Conservation (phyloP, 1,284 basidiomycete species). For the Gomphus sp. region DNA sequence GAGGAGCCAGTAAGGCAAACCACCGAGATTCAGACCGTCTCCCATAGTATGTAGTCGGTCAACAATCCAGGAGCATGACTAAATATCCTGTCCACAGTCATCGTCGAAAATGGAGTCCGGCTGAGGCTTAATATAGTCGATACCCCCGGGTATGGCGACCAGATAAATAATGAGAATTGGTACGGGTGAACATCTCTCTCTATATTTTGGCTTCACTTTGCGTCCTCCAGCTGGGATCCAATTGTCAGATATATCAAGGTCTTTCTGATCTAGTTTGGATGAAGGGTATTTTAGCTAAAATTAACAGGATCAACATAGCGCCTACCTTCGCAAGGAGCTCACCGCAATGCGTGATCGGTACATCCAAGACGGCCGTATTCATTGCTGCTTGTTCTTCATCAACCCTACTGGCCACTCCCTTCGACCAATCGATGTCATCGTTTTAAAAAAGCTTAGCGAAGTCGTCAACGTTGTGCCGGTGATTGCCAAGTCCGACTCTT, state of each 20-base stretch:
- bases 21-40: slow-evolving; percentile 92
- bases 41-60: slow-evolving; percentile 64
- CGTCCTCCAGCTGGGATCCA: slow-evolving; percentile 79
- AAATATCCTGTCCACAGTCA: slow-evolving; percentile 46
- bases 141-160: slow-evolving; percentile 97
- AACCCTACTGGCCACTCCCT: slow-evolving; percentile 93
- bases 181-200: slow-evolving; percentile 28
- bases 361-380: slow-evolving; percentile 97
- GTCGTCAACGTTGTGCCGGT: slow-evolving; percentile 99
- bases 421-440: slow-evolving; percentile 91
- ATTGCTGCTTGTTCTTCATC: slow-evolving; percentile 98
- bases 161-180: slow-evolving; percentile 99
- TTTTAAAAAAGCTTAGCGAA: slow-evolving; percentile 98
- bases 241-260: slow-evolving; percentile 95
- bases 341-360: slow-evolving; percentile 96
- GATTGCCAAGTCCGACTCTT: slow-evolving; percentile 99
- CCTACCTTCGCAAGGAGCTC: slow-evolving; percentile 97
- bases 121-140: slow-evolving; percentile 97
- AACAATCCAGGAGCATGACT: background rate
- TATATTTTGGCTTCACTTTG: background rate
- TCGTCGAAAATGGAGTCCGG: slow-evolving; percentile 93
- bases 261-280: background rate
- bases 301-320: slow-evolving; percentile 87
- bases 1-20: slow-evolving; percentile 89
- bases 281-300: background rate